phyloP scores from a whole-genome alignment of 192 early-diverging fungal species.

The Lobosporangium transversale region DNA sequence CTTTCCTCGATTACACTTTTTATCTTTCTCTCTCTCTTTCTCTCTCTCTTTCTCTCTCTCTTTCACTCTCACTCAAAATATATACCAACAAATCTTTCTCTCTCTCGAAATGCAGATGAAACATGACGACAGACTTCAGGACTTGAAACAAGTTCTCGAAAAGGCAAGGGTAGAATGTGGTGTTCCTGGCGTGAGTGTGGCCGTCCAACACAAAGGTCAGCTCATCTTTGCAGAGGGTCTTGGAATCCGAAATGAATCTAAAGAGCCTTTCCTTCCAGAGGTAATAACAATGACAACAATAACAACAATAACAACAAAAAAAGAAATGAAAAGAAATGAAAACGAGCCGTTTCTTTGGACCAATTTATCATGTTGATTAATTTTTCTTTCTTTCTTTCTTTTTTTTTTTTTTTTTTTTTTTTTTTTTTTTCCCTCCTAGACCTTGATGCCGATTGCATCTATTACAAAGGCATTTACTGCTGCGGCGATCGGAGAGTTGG shows the following conservation, averaged over 20 bases:
- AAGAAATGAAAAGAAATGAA: background rate
- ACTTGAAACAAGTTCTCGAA: background rate
- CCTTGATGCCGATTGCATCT: constrained; percentile 23
- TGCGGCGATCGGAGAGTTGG: constrained; percentile 31
- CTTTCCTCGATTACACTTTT: too few relatives aligned
- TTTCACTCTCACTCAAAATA: background rate
- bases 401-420: background rate
- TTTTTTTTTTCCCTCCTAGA: too few relatives aligned
- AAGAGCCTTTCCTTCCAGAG: constrained; percentile 9
- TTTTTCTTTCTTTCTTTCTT: background rate
- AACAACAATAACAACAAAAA: background rate
- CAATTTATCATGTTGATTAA: background rate
- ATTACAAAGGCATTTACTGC: constrained; percentile 39
- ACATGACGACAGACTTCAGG: too few relatives aligned
- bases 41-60: background rate
- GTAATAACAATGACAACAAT: constrained; percentile 2
- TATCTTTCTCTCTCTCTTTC: background rate
- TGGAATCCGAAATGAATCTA: constrained; percentile 8
- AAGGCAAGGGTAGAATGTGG: background rate
- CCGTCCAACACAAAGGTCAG: constrained; percentile 12
- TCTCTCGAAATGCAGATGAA: too few relatives aligned
- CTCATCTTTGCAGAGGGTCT: constrained; percentile 13
- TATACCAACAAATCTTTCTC: too few relatives aligned
- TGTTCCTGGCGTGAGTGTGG: constrained; percentile 21
- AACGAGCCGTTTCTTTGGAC: too few relatives aligned